A percentile compares a stretch with the other conserved stretches of the same genome.
Conservation (phyloP, 257 asterid genomes). For the Penstemon davidsonii region DNA sequence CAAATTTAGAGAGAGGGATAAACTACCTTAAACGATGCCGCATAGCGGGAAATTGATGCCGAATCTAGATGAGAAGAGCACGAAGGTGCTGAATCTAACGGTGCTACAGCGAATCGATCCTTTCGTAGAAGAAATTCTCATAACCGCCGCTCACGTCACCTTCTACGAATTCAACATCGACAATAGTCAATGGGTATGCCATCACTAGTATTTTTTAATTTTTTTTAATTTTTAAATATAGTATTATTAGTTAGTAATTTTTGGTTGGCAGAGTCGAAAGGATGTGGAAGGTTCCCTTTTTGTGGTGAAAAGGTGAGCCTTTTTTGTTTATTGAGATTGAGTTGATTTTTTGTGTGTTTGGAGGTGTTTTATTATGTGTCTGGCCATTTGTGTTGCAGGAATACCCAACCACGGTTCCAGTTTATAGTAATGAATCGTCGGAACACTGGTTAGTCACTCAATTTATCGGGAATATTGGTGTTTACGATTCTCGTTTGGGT, state of each 20-base stretch:
- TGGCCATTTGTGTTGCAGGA: constrained; percentile 54
- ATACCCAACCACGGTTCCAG: constrained; percentile 74
- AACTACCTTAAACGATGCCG: constrained; percentile 32
- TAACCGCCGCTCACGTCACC: constrained; percentile 79
- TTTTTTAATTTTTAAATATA: neutral
- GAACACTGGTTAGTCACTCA: constrained; percentile 52
- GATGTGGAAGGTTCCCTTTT: constrained; percentile 93
- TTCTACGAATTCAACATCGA: constrained; percentile 68
- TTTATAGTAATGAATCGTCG: constrained; percentile 84
- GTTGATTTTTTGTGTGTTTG: constrained; percentile 18
- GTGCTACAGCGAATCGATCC: constrained; percentile 91
- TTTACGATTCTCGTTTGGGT: neutral
- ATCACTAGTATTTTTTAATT: constrained; percentile 1
- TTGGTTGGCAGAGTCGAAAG: constrained; percentile 71
- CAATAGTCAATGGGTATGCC: constrained; percentile 68
- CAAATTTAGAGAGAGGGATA: constrained; percentile 18
- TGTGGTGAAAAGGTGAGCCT: constrained; percentile 78
- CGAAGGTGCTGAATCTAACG: constrained; percentile 68
- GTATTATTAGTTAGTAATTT: constrained; percentile 20
- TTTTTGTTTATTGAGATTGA: constrained; percentile 6
- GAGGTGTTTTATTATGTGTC: constrained; percentile 10
- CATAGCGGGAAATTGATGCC: constrained; percentile 70
- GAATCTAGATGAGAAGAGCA: constrained; percentile 70
- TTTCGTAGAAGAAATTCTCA: constrained; percentile 69
- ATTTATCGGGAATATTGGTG: neutral